These are phyloP conservation scores for Calonectria hawksworthii DNA, from an alignment of 2,329 filamentous ascomycete species.

Conservation along the genomic window DNA sequence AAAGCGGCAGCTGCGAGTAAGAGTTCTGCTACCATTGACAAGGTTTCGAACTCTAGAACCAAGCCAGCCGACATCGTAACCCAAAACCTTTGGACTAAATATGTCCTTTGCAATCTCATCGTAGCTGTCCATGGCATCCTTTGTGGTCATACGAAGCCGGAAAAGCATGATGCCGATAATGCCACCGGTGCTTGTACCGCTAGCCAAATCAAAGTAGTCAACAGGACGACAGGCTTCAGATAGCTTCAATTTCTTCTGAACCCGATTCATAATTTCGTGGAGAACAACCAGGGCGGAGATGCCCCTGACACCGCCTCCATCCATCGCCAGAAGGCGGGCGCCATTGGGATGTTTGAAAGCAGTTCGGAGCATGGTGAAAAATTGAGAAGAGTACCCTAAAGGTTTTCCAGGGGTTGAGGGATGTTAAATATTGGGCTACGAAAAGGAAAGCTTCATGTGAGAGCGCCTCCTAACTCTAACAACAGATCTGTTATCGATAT, in stretches of 20 bases:
- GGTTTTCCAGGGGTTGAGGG: background rate
- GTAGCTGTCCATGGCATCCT: slow-evolving; percentile 34
- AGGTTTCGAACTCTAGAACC: background rate
- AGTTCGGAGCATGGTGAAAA: background rate
- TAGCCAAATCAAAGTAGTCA: slow-evolving; percentile 37
- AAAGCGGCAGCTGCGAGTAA: slow-evolving; percentile 33
- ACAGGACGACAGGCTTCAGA: background rate
- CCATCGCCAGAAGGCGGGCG: slow-evolving; percentile 20
- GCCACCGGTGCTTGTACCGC: slow-evolving; percentile 36
- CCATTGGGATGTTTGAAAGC: slow-evolving; percentile 23
- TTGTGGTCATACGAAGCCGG: slow-evolving; percentile 34
- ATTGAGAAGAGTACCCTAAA: background rate
- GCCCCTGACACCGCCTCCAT: slow-evolving; percentile 28
- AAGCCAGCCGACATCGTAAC: slow-evolving; percentile 28
- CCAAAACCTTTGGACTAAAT: slow-evolving; percentile 35
- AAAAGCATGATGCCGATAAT: slow-evolving; percentile 37
- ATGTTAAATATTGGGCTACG: background rate
- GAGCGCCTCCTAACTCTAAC: background rate
- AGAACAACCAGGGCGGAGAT: slow-evolving; percentile 16
- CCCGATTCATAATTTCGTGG: slow-evolving; percentile 15
- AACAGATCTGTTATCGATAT: background rate
- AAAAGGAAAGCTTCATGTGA: background rate
- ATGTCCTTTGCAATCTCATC: slow-evolving; percentile 32
- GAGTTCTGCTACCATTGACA: slow-evolving; percentile 32
- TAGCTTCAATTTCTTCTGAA: background rate